Evolutionary conservation across 2,329 filamentous ascomycete species (phyloP).

Genomic region (Calycina herbarum): DNA sequence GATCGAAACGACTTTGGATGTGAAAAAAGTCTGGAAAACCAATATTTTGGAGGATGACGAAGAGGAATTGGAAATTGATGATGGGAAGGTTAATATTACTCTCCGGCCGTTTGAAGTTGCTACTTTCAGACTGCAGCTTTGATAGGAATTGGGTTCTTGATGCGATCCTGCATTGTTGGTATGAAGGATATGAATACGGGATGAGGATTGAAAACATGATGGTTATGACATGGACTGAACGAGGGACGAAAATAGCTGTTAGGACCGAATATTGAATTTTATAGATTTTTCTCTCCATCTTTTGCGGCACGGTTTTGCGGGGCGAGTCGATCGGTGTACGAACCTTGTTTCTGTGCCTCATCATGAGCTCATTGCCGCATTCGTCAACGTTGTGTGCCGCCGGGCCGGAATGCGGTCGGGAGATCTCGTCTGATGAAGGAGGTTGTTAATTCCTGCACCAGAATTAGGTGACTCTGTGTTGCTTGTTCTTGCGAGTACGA

Average conservation of each 20-base stretch:
- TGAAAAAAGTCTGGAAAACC: conserved; percentile 77
- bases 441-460: too few species aligned
- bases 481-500: too few species aligned
- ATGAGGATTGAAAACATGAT: background rate
- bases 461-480: too few species aligned
- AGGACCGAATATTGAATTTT: background rate
- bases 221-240: background rate
- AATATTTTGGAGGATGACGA: conserved; percentile 88
- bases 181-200: too few species aligned
- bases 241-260: background rate
- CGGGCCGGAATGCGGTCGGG: too few species aligned
- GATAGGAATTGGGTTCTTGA: conserved; percentile 7
- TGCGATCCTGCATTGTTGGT: too few species aligned
- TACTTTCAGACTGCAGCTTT: conserved; percentile 68
- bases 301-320: background rate
- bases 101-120: conserved; percentile 83
- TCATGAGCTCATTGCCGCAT: too few species aligned
- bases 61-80: conserved; percentile 55
- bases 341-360: too few species aligned
- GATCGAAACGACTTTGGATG: conserved; percentile 64
- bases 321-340: too few species aligned
- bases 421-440: too few species aligned
- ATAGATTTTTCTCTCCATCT: background rate
- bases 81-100: conserved; percentile 58
- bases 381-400: too few species aligned